Conservation (phyloP, 1,139 yeast species). For the Arxiozyma telluris region DNA sequence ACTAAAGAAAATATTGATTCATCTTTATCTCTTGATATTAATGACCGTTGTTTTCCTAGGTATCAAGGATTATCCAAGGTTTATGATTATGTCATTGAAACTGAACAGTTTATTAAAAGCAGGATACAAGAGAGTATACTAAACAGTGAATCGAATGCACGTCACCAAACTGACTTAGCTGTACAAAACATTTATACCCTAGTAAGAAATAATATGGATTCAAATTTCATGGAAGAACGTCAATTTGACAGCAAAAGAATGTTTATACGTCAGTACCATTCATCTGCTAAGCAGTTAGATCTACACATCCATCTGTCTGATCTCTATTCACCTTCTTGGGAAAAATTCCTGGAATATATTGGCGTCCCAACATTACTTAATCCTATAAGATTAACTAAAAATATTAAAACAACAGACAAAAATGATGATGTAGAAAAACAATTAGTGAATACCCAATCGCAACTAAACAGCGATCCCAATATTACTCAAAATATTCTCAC, state of each 20-base stretch:
- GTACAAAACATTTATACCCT: constrained; percentile 56
- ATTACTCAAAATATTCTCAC: background rate
- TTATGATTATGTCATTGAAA: constrained; percentile 59
- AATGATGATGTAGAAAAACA: background rate
- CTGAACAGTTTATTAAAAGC: constrained; percentile 60
- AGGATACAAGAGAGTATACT: constrained; percentile 56
- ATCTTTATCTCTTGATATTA: constrained; percentile 58
- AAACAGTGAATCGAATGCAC: constrained; percentile 61
- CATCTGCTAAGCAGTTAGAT: constrained; percentile 48
- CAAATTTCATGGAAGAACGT: constrained; percentile 53
- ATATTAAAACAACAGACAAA: constrained; percentile 1
- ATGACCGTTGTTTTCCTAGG: constrained; percentile 46
- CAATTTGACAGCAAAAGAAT: constrained; percentile 69
- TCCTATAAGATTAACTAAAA: constrained; percentile 6
- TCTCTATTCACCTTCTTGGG: constrained; percentile 67
- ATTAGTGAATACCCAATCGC: background rate
- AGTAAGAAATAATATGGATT: constrained; percentile 53
- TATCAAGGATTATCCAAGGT: constrained; percentile 59
- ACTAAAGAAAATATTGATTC: constrained; percentile 47
- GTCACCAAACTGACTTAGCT: constrained; percentile 45
- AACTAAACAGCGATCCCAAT: background rate
- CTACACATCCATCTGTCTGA: constrained; percentile 57
- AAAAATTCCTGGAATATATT: constrained; percentile 38
- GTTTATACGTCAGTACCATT: constrained; percentile 72
- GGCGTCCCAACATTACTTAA: constrained; percentile 21